Conservation (phyloP, 495 filamentous ascomycete genomes). For the Amniculicola lignicola region DNA sequence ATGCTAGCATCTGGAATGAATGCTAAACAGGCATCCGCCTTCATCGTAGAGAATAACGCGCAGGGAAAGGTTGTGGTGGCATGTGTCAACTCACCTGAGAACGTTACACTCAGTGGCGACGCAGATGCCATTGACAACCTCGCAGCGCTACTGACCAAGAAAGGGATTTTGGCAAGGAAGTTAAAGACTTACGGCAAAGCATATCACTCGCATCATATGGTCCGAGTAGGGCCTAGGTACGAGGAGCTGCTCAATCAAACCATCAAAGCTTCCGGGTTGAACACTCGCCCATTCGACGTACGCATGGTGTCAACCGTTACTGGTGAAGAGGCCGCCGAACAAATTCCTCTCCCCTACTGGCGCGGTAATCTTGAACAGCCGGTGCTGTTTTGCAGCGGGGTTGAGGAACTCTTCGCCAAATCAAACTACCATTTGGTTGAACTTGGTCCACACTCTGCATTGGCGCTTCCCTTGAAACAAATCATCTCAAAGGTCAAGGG, state of each 20-base stretch:
- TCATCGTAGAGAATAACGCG: neutral
- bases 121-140: neutral
- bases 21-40: neutral
- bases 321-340: too few species aligned
- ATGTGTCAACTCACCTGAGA: constrained; percentile 20
- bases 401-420: neutral
- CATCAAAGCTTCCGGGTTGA: too few species aligned
- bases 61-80: constrained; percentile 8
- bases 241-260: neutral
- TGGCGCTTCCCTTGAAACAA: constrained; percentile 8
- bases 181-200: constrained; percentile 17
- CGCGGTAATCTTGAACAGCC: constrained; percentile 15
- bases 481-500: neutral
- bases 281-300: too few species aligned
- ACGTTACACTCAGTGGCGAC: constrained; percentile 15
- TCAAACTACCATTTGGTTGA: constrained; percentile 15
- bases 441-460: constrained; percentile 26
- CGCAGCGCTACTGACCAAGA: neutral
- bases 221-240: neutral
- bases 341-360: constrained; percentile 25
- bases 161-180: constrained; percentile 5
- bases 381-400: constrained; percentile 6
- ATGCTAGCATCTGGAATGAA: constrained; percentile 20
- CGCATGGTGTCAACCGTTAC: too few species aligned
- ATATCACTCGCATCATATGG: constrained; percentile 28